Evolutionary conservation across 352 stramenopile species (phyloP).

Genomic region (Phytopythium ostracodes): DNA sequence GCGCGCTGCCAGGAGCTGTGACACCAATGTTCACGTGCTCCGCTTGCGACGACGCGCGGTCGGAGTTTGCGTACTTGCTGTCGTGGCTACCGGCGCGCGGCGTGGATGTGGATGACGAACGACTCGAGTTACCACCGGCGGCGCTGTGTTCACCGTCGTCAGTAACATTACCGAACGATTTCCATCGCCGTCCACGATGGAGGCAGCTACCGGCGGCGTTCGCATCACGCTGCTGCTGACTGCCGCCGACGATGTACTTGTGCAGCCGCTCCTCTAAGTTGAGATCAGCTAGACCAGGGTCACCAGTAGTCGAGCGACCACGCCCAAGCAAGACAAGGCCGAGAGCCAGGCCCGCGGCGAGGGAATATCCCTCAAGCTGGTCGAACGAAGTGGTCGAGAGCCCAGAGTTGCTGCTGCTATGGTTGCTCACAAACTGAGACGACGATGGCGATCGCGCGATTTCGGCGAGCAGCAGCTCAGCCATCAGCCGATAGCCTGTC

Average conservation of each 20-base stretch:
- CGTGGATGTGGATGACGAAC: not conserved
- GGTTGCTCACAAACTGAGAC: conserved; percentile 52
- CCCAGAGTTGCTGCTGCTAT: conserved; percentile 32
- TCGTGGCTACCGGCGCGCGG: conserved; percentile 14
- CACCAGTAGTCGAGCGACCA: conserved; percentile 53
- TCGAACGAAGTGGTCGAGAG: conserved; percentile 59
- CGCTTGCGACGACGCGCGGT: not conserved
- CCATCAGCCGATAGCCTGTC: conserved; percentile 96
- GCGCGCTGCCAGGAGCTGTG: conserved; percentile 89
- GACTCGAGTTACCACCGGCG: not conserved
- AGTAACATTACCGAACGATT: conserved; percentile 36
- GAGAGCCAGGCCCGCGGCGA: conserved; percentile 91
- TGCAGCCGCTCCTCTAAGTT: conserved; percentile 96
- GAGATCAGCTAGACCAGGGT: conserved; percentile 92
- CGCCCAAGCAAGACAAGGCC: conserved; percentile 94
- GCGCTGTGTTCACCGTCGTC: conserved; percentile 7
- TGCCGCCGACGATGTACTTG: conserved; percentile 91
- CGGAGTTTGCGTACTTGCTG: conserved; percentile 3
- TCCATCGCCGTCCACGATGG: conserved; percentile 69
- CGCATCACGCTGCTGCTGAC: conserved; percentile 39
- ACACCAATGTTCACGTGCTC: conserved; percentile 95
- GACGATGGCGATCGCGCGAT: conserved; percentile 89
- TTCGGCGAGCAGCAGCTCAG: conserved; percentile 96
- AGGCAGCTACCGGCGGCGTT: conserved; percentile 53
- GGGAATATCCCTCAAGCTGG: conserved; percentile 93